Evolutionary conservation across 345 rosid genomes (phyloP), one percentile per base, ranked within the genome.

Genomic region (Reutealis trisperma): DNA sequence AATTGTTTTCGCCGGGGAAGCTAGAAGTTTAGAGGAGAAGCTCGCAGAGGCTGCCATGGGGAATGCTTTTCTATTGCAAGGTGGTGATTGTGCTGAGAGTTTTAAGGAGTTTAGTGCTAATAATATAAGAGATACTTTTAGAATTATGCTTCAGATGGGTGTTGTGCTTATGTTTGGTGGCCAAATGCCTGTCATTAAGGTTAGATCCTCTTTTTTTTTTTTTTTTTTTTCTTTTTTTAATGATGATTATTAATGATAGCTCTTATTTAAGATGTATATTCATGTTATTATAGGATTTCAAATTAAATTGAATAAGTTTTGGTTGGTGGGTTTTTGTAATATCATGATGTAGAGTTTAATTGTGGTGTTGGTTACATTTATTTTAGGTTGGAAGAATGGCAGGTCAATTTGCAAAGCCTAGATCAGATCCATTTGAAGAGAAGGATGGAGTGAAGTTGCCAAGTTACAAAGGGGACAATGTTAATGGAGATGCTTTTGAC

Each of bases 381-480:
- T 71, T 41, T 25, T 65, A 80, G 83, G 83, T 80, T 57, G 83
- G 83, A 34, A 80, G 83, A 72, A 80, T 80, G 83, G 83, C 83
- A 7, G 83, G 83, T 22, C 83, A 80, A 37, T 80, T 80, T 75
- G 79, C 83, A 57, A 80, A 80, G 73, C 83, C 83, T 3, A 76
- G 83, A 37, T 76, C 83, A 30, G 73, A 65, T n/a, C 34, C 73
- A 64, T 57, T 44, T 37, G 83, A 80, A 76, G 80, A 65, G 70
- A 76, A 57, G 63, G 67, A 80, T 72, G 83, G 83, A 61, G 79
- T 75, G 64, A 80, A 80, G 63, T 67, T 80, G 69, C 83, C 80
- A 30, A 76, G 79, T 42, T 80, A 80, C 77, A 76, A 72, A 51
- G 83, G 83, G n/a, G 83, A 80, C 47, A 80, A 71, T 8, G 66